Evolutionary conservation across 805 yeast species (phyloP), one percentile per base, ranked within the genome.

Genomic region (Kodamaea restingae): DNA sequence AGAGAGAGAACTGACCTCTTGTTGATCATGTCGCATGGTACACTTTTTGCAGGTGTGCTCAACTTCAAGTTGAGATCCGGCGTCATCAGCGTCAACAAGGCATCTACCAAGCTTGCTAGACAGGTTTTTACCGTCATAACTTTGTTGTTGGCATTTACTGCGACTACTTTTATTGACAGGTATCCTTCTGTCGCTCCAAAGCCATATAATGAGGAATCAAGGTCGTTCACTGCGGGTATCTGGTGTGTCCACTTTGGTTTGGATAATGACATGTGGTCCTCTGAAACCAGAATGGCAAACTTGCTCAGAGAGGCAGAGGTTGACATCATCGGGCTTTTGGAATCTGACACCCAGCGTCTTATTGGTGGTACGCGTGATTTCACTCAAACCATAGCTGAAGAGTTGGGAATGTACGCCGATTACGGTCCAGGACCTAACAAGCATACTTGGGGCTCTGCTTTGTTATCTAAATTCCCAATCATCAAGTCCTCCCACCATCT

Each of bases 231-330:
- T 1, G 90, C 97, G 2, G 98, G 98, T 58, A 90, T 93, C 45
- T 93, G 98, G 98, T 91, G 98, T 15, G 82, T 93, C 47, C 98
- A 93, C 65, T 93, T 93, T 58, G 98, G 97, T 17, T 73, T 93
- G 36, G 98, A 93, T 60, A 93, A 93, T 60, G 96, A 88, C 57
- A 84, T 93, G 93, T 93, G 98, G 98, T 91, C 95, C 0, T 78
- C 88, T 47, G 97, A 93, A 63, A 80, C 78, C 31, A 76, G 97
- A 48, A 91, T 93, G 96, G 70, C 82, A 42, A 82, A 84, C 48
- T 74, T 91, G 36, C 78, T 93, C 43, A 70, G 66, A 43, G 98
- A 91, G 51, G 81, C 95, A 39, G 95, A 93, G 63, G 64, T 93
- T 10, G 98, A 93, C 59, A 84, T 93, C 32, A 76, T 93, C 51